Percentiles rank a stretch among this genome's conserved stretches.
Evolutionary conservation across 2,329 filamentous ascomycete genomes (phyloP).

Genomic region (Rhexocercosporidium sp.): DNA sequence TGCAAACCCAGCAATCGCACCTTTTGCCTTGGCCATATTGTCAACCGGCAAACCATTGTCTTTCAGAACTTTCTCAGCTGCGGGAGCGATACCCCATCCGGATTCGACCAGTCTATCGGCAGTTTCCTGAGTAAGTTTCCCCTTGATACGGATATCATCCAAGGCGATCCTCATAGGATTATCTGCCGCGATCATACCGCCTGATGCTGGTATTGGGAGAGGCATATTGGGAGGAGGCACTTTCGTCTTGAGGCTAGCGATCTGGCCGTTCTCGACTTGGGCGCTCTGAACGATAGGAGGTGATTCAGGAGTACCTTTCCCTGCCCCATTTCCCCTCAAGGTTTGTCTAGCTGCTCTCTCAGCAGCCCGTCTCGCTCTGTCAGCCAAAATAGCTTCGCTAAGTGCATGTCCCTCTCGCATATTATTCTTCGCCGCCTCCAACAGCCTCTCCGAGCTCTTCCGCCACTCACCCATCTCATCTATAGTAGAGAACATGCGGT

Average conservation of each 20-base stretch:
- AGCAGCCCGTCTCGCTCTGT: not conserved
- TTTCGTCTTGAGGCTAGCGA: not conserved
- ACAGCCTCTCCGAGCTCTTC: not conserved
- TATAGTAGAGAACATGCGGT: not conserved
- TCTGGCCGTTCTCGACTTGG: not conserved
- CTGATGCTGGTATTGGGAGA: not conserved
- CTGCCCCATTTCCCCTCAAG: not conserved
- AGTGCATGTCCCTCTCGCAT: not conserved
- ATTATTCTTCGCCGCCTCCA: not conserved
- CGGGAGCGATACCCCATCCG: not conserved
- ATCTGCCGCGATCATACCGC: not conserved
- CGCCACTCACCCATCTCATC: not conserved
- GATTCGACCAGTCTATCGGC: not conserved
- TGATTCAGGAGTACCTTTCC: not conserved
- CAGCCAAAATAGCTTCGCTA: not conserved
- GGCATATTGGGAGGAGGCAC: not conserved
- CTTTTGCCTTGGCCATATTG: not conserved
- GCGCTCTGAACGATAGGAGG: not conserved
- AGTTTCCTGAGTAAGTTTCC: conserved; percentile 2
- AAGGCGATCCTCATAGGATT: conserved; percentile 6
- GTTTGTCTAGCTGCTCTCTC: not conserved
- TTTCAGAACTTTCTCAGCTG: conserved; percentile 2
- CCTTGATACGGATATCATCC: conserved; percentile 7
- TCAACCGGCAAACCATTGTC: not conserved
- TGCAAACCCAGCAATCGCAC: not conserved